Conservation (phyloP, 768 basidiomycete species). For the Tricholoma hemisulphureum region DNA sequence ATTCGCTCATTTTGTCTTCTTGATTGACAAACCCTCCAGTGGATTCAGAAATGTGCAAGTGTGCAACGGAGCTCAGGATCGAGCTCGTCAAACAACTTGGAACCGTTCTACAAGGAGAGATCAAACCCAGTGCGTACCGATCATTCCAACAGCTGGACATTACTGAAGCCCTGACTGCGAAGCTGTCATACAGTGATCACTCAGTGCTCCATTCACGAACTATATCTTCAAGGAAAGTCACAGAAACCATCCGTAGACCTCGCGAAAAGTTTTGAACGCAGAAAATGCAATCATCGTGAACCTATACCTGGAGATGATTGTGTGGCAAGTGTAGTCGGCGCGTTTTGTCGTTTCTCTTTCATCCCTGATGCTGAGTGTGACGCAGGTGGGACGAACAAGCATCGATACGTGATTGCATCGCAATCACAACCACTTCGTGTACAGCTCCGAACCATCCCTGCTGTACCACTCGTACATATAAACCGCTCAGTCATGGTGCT, state of each 20-base stretch:
- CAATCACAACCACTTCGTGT: conserved; percentile 74
- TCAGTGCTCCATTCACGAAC: conserved; percentile 92
- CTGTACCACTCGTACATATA: conserved; percentile 86
- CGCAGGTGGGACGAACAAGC: conserved; percentile 79
- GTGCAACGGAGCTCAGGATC: conserved; percentile 63
- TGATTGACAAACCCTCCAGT: conserved; percentile 43
- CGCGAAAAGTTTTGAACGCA: conserved; percentile 89
- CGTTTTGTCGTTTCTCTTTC: conserved; percentile 17
- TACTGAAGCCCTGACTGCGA: conserved; percentile 36
- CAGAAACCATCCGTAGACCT: conserved; percentile 80
- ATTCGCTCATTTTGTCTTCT: conserved; percentile 6
- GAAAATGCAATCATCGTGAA: conserved; percentile 93
- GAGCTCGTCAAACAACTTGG: conserved; percentile 76
- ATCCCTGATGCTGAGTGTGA: neutral
- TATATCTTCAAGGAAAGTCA: conserved; percentile 79
- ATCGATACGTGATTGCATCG: conserved; percentile 87
- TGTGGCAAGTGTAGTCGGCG: conserved; percentile 77
- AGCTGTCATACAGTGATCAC: conserved; percentile 85
- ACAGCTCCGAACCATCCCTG: conserved; percentile 71
- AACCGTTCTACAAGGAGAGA: conserved; percentile 77
- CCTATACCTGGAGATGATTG: conserved; percentile 86
- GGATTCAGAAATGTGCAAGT: conserved; percentile 80
- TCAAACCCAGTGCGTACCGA: conserved; percentile 81
- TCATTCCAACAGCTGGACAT: conserved; percentile 1
- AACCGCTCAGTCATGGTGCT: conserved; percentile 92